Base-by-base conservation (phyloP, 352 stramenopile species). In the Aphanomyces cochlioides region DNA sequence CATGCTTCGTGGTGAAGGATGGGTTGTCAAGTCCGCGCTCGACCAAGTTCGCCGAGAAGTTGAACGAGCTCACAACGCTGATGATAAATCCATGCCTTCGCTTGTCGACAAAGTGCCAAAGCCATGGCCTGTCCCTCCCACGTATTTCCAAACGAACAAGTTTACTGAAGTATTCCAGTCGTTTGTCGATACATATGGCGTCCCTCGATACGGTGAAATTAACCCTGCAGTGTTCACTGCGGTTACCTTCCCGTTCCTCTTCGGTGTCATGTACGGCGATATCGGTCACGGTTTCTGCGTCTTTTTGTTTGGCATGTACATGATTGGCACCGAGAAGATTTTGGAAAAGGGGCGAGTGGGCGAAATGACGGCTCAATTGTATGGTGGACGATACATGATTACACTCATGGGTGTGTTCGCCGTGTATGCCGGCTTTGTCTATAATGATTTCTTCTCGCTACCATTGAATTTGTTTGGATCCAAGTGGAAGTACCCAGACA, bases 201-300 rank as follows among this genome's bases (percentile, higher is more conserved):
- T 98, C 61, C 96, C 97, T 63, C 87, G 96, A 36, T 99, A 99
- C 88, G 92, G 95, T 60, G 97, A 99, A 83, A 93, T 97, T 72
- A 99, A 99, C 75, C 97, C 97, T 43, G 98, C 97, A 15, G 84
- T 99, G 47, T 99, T 99, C 77, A 99, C 97, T 28, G 93, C 96
- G 12, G 95, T 98, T n/a, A 99, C 96, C 50, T 99, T 99, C 80
- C 97, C 97, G 63, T 99, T 99, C 79, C 83, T 99, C 19, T 99
- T 99, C 74, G 97, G 97, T 67, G 96, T 99, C 75, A 99, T 99
- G 97, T 99, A 99, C 78, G 97, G 97, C 68, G 97, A 99, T 82
- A 98, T 99, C 53, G 97, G 97, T 17, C 97, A 99, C 76, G 96
- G 96, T 38, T 81, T 96, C 19, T 98, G 97, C 76, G 83, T 99